A percentile compares a stretch with the other conserved stretches of the same genome.
Evolutionary conservation across 139 green algal genomes (phyloP).

Genomic region (Micromonas commoda): DNA sequence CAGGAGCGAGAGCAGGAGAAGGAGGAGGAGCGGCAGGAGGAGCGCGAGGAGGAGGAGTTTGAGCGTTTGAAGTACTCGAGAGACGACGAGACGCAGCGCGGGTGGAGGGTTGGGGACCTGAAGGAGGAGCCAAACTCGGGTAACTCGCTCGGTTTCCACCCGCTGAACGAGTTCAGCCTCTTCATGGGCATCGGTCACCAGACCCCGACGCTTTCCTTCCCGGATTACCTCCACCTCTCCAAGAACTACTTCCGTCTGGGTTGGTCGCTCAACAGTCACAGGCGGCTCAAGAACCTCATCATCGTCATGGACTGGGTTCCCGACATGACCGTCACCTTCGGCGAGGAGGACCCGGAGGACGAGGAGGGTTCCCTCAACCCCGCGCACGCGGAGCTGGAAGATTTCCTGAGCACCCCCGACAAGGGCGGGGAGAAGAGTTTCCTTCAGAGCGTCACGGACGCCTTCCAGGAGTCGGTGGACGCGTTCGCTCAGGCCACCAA

Average conservation of each 20-base stretch:
- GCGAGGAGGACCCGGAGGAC: neutral
- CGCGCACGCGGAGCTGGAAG: neutral
- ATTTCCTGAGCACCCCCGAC: no score
- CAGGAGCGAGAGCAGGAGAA: conserved; percentile 37
- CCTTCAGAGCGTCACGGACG: neutral
- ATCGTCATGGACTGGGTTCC: conserved; percentile 33
- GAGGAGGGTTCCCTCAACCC: neutral
- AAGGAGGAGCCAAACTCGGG: neutral
- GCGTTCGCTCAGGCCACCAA: neutral
- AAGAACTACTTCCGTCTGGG: conserved; percentile 23
- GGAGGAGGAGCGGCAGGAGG: conserved; percentile 21
- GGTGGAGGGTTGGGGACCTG: conserved; percentile 10
- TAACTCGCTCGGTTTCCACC: conserved; percentile 17
- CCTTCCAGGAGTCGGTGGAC: neutral
- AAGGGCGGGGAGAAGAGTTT: neutral
- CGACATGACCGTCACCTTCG: neutral
- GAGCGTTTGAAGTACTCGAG: conserved; percentile 16
- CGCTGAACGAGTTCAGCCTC: conserved; percentile 24
- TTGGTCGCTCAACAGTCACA: conserved; percentile 19
- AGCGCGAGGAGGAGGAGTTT: neutral
- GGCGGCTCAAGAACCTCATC: conserved; percentile 32
- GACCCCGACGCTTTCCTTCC: conserved; percentile 7
- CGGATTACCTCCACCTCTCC: conserved; percentile 17
- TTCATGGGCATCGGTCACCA: neutral
- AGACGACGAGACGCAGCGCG: conserved; percentile 27